Percentiles rank a stretch among this genome's conserved stretches.
Conservation (phyloP, 2,329 filamentous ascomycete genomes). For the Fusarium solani-melongenae region DNA sequence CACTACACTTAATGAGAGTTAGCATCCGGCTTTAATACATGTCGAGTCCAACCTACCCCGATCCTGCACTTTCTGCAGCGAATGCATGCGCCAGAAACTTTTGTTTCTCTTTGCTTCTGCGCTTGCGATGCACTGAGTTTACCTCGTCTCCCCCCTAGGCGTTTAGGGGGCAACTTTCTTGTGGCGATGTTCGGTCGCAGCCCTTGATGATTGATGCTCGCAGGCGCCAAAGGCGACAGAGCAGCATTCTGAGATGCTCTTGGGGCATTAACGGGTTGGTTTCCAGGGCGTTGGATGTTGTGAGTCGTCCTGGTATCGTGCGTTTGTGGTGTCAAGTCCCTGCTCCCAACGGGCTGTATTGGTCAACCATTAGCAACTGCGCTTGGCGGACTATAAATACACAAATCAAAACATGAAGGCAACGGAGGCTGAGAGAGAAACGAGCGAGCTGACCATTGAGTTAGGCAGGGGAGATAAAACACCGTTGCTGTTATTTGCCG, state of each 20-base stretch:
- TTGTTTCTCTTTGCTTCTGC: background rate
- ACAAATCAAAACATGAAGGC: rapidly evolving
- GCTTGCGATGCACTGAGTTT: background rate
- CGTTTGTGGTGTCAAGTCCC: background rate
- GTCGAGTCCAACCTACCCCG: background rate
- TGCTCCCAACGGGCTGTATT: background rate
- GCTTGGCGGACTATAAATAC: background rate
- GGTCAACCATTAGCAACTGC: background rate
- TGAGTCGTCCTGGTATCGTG: background rate
- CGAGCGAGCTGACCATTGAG: background rate
- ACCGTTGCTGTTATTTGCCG: background rate
- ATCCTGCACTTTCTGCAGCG: background rate
- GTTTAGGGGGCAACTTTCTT: background rate
- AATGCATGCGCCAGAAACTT: background rate
- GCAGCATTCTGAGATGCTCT: background rate
- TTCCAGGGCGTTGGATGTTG: background rate
- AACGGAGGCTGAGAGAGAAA: background rate
- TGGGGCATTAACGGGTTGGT: background rate
- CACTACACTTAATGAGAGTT: background rate
- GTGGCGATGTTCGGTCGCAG: background rate
- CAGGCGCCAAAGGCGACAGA: background rate
- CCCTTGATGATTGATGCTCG: too few species aligned
- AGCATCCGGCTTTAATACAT: background rate
- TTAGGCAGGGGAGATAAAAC: background rate
- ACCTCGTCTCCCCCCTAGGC: background rate